phyloP scores from a whole-genome alignment of 208 protist genomes.

The Crithidia sp. region DNA sequence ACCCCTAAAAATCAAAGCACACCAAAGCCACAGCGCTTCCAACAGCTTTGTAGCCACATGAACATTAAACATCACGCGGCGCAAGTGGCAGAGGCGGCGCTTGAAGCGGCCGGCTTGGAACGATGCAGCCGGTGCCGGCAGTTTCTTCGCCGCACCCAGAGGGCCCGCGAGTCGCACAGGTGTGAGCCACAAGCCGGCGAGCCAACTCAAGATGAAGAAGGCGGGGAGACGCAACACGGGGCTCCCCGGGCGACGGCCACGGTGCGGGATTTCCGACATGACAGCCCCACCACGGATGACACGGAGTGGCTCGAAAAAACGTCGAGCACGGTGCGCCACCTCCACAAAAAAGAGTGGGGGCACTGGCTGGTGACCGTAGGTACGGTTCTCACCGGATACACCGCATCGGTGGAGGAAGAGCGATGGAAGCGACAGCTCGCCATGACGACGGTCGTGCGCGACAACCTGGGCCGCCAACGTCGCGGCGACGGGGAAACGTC shows the following conservation, averaged over 20 bases:
- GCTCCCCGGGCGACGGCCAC: too few relatives aligned
- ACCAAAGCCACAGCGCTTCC: not conserved
- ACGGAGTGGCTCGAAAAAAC: not conserved
- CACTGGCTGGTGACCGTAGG: constrained; percentile 19
- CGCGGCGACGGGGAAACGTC: not conserved
- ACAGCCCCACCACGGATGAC: not conserved
- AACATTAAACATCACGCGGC: not conserved
- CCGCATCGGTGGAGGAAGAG: constrained; percentile 9
- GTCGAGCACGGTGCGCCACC: not conserved
- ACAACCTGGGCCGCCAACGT: not conserved
- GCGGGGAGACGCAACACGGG: too few relatives aligned
- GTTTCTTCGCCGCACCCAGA: not conserved
- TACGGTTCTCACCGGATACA: constrained; percentile 20
- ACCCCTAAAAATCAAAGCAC: not conserved
- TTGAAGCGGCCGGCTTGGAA: not conserved
- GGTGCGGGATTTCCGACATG: not conserved
- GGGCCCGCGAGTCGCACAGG: not conserved
- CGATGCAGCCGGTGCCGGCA: not conserved
- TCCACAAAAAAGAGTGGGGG: constrained; percentile 20
- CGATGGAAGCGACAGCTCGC: constrained; percentile 7
- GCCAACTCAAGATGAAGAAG: too few relatives aligned
- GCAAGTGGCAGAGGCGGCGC: not conserved
- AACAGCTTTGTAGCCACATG: not conserved
- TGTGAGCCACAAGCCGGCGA: not conserved
- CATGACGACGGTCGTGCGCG: constrained; percentile 21